These are phyloP conservation scores for Claviceps purpurea DNA, from an alignment of 2,329 filamentous ascomycete genomes.

Conservation along the genomic window DNA sequence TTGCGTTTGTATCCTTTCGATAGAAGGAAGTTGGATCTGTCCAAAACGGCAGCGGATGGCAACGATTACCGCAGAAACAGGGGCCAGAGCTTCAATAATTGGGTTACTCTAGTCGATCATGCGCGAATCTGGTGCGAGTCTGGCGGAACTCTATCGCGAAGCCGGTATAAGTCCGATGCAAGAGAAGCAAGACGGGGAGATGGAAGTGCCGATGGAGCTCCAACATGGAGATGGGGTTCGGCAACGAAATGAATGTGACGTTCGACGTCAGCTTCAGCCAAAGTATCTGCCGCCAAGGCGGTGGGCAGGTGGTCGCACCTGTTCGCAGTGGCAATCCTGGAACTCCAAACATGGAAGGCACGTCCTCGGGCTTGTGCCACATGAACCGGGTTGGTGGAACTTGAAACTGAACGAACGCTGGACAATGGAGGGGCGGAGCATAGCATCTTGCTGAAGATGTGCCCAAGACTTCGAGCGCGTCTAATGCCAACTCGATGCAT, in stretches of 20 bases:
- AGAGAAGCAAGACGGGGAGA: background rate
- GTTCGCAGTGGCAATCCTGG: background rate
- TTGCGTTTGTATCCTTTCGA: background rate
- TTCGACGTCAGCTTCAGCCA: background rate
- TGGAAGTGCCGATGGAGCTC: background rate
- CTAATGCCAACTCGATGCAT: background rate
- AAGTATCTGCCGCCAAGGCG: conserved; percentile 1
- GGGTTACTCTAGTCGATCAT: background rate
- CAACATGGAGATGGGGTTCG: background rate
- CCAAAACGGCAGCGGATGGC: background rate
- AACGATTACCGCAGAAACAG: background rate
- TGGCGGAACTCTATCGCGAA: background rate
- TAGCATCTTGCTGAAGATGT: background rate
- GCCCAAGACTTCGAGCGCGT: background rate
- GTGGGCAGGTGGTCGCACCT: conserved; percentile 3
- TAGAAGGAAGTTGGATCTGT: background rate
- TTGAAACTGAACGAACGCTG: too few relatives aligned
- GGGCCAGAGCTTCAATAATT: background rate
- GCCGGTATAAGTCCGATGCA: background rate
- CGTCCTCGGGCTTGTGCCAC: background rate
- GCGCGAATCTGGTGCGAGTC: background rate
- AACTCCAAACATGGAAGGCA: background rate
- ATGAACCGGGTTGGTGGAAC: background rate
- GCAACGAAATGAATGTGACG: background rate
- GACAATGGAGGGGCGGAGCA: background rate